A percentile compares a stretch with the other conserved stretches of the same genome.
Evolutionary conservation across 148 eudicot species (phyloP).

Genomic region (Camellia sinensis): DNA sequence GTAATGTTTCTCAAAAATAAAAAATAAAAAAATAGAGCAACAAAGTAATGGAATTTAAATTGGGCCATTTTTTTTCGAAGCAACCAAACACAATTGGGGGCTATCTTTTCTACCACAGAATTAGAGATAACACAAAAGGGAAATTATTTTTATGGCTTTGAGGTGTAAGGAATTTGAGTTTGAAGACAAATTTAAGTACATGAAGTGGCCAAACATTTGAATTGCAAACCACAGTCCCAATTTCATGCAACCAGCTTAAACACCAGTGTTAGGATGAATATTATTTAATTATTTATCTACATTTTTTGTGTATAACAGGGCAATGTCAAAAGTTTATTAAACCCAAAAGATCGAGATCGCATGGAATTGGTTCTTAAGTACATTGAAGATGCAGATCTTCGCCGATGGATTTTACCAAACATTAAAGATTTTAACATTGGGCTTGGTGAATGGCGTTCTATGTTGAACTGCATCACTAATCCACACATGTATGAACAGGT

Average conservation of each 20-base stretch:
- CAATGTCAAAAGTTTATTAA: too few relatives aligned
- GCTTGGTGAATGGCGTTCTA: constrained; percentile 57
- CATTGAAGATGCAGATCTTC: too few relatives aligned
- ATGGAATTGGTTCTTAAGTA: too few relatives aligned
- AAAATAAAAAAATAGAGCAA: neutral
- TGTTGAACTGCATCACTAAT: constrained; percentile 70
- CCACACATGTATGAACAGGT: constrained; percentile 80
- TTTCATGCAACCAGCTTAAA: neutral
- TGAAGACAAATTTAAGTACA: neutral
- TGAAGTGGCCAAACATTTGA: neutral
- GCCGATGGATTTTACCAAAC: too few relatives aligned
- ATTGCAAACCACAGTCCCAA: constrained; percentile 3
- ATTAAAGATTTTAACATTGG: constrained; percentile 30
- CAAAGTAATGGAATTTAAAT: neutral
- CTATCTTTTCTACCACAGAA: neutral
- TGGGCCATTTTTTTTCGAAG: neutral
- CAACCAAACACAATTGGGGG: neutral
- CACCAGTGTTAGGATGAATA: neutral
- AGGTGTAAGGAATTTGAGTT: neutral
- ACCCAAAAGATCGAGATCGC: too few relatives aligned
- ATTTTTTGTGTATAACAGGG: too few relatives aligned
- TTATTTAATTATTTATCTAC: neutral
- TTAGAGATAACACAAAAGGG: neutral
- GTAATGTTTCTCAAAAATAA: too few relatives aligned
- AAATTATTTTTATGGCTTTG: neutral